Percentiles rank a stretch among this genome's conserved stretches.
These are phyloP conservation scores for Torulaspora quercuum DNA, from an alignment of 805 yeast species.

Conservation along the genomic window DNA sequence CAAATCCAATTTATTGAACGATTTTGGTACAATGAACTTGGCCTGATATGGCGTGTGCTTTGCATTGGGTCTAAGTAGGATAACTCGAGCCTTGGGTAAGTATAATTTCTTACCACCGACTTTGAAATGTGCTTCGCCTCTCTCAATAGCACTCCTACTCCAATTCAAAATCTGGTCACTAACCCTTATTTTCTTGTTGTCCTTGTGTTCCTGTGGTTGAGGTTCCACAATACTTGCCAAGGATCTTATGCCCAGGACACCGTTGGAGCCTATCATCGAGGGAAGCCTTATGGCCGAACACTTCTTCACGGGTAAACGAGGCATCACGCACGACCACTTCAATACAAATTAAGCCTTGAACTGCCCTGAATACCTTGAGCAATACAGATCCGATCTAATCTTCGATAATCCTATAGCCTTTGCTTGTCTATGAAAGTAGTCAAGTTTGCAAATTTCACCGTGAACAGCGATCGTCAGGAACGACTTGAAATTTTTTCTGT, in stretches of 20 bases:
- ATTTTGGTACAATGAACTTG: constrained; percentile 88
- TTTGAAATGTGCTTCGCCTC: constrained; percentile 72
- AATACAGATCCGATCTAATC: too few species aligned
- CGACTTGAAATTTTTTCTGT: constrained; percentile 15
- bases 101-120: constrained; percentile 74
- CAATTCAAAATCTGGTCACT: constrained; percentile 34
- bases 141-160: constrained; percentile 50
- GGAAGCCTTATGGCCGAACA: not conserved
- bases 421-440: too few species aligned
- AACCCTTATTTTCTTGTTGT: constrained; percentile 13
- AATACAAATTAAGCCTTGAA: too few species aligned
- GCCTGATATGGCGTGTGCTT: constrained; percentile 97
- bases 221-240: constrained; percentile 30
- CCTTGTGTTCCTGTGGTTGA: too few species aligned
- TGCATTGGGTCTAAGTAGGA: constrained; percentile 86
- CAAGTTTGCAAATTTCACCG: constrained; percentile 4
- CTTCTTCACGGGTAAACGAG: constrained; percentile 3
- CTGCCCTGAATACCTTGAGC: too few species aligned
- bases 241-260: constrained; percentile 21
- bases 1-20: constrained; percentile 89
- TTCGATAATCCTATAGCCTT: too few species aligned
- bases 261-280: constrained; percentile 1
- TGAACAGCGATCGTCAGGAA: constrained; percentile 7
- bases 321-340: constrained; percentile 3
- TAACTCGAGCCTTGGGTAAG: constrained; percentile 82